Conservation (phyloP, 257 asterid species). For the Jacaranda copaia region DNA sequence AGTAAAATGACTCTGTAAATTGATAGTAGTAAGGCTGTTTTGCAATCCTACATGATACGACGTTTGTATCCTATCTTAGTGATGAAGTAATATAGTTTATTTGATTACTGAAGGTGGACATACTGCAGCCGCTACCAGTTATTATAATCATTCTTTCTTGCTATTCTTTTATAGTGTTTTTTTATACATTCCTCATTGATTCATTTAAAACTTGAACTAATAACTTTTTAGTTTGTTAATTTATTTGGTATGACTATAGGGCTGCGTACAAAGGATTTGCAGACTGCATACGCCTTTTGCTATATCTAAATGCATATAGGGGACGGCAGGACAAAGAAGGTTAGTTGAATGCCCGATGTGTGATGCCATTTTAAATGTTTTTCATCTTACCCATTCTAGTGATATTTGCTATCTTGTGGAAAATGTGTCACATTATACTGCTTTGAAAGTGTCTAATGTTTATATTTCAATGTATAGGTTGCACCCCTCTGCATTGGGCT, state of each 20-base stretch:
- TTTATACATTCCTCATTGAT: constrained; percentile 14
- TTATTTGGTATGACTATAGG: constrained; percentile 57
- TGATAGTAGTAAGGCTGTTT: constrained; percentile 8
- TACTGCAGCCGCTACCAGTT: background rate
- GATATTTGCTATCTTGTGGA: constrained; percentile 14
- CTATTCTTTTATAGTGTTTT: constrained; percentile 14
- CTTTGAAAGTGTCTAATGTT: constrained; percentile 29
- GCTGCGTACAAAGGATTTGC: constrained; percentile 99
- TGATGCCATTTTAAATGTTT: background rate
- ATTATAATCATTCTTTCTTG: constrained; percentile 2
- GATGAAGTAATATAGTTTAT: background rate
- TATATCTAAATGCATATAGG: constrained; percentile 89
- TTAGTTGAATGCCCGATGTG: constrained; percentile 35
- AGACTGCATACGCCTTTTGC: constrained; percentile 91
- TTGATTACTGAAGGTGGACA: background rate
- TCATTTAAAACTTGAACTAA: constrained; percentile 19
- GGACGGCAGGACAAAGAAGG: constrained; percentile 98
- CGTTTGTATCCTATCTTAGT: background rate
- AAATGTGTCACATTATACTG: constrained; percentile 27
- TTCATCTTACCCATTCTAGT: constrained; percentile 20
- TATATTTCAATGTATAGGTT: constrained; percentile 60
- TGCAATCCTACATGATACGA: background rate
- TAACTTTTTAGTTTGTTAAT: constrained; percentile 33
- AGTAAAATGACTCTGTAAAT: constrained; percentile 12
- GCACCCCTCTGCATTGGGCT: constrained; percentile 99